These are phyloP conservation scores for Sporothrix variecibatus DNA, from an alignment of 2,329 filamentous ascomycete genomes.

Conservation along the genomic window DNA sequence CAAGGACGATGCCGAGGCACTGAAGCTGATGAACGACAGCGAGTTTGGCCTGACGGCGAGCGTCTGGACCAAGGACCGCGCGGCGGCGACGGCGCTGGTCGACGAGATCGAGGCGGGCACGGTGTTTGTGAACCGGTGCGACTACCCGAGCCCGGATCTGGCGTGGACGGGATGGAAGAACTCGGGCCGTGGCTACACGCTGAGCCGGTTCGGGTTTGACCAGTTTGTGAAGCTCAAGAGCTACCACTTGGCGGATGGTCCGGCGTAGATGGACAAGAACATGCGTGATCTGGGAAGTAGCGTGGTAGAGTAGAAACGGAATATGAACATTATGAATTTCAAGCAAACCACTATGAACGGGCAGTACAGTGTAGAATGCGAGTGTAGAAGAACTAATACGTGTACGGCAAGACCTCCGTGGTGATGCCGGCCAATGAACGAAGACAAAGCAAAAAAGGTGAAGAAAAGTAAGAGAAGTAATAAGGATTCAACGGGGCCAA, in stretches of 20 bases:
- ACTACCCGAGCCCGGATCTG: constrained; percentile 87
- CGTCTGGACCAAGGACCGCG: constrained; percentile 90
- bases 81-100: constrained; percentile 72
- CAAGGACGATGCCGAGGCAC: constrained; percentile 74
- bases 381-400: neutral
- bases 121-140: constrained; percentile 92
- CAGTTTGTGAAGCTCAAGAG: constrained; percentile 97
- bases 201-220: constrained; percentile 89
- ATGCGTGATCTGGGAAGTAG: no score
- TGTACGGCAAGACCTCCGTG: neutral
- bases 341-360: neutral
- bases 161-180: constrained; percentile 99
- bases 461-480: neutral
- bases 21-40: constrained; percentile 89
- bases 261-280: constrained; percentile 33
- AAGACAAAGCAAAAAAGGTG: neutral
- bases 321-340: neutral
- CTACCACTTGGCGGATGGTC: constrained; percentile 85
- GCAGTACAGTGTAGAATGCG: neutral
- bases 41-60: constrained; percentile 94
- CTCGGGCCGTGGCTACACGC: constrained; percentile 85
- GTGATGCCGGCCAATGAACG: neutral
- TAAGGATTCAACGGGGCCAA: neutral
- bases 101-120: constrained; percentile 88
- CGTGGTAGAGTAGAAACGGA: neutral